A percentile compares a stretch with the other conserved stretches of the same genome.
phyloP scores from a whole-genome alignment of 352 stramenopile genomes.

The Blastocystis sp. region DNA sequence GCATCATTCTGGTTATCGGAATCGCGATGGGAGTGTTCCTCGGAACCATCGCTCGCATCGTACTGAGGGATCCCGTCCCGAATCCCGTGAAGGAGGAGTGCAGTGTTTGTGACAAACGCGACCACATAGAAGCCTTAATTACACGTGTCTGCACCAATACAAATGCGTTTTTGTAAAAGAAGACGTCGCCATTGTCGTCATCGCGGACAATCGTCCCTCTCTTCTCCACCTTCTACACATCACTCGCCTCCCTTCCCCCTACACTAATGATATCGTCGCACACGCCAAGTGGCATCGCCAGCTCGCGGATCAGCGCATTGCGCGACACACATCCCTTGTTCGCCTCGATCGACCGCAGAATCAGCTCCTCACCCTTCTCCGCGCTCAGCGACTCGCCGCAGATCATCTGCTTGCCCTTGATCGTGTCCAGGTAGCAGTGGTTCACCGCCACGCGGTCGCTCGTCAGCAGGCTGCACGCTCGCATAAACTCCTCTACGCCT shows the following conservation, averaged over 20 bases:
- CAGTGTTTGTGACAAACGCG: conserved; percentile 41
- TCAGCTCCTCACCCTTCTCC: conserved; percentile 18
- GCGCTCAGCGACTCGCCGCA: not conserved
- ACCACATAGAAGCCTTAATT: not conserved
- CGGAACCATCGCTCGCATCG: not conserved
- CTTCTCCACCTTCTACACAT: conserved; percentile 47
- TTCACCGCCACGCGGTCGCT: not conserved
- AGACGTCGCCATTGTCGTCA: not conserved
- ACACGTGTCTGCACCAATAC: conserved; percentile 1
- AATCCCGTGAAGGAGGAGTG: conserved; percentile 7
- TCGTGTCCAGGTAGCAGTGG: conserved; percentile 9
- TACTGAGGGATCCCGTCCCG: not conserved
- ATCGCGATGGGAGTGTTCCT: conserved; percentile 5
- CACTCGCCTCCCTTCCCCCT: not conserved
- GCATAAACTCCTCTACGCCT: conserved; percentile 30
- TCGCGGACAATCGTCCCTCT: conserved; percentile 54
- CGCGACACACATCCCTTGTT: conserved; percentile 20
- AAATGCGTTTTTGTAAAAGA: conserved; percentile 54
- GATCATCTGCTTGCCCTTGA: conserved; percentile 55
- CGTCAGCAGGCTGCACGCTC: conserved; percentile 5
- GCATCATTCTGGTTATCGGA: conserved; percentile 2
- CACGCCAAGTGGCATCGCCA: conserved; percentile 28
- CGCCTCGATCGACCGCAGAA: conserved; percentile 6
- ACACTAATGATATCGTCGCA: conserved; percentile 37
- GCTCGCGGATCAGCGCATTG: conserved; percentile 29